These are phyloP conservation scores for Metschnikowia vanudenii DNA, from an alignment of 805 yeast genomes.

Conservation along the genomic window DNA sequence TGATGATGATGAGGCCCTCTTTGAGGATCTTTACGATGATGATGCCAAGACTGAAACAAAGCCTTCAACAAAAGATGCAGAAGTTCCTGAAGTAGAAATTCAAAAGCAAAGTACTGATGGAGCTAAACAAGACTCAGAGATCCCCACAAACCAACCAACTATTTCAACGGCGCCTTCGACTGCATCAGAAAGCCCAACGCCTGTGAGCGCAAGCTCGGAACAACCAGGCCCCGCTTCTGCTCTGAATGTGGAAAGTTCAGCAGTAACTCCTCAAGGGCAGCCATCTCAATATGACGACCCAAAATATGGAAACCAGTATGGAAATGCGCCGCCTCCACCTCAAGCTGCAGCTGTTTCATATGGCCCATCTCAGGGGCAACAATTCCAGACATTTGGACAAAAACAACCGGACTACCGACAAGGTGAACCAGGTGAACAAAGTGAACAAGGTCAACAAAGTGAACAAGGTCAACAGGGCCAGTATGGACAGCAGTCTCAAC, in stretches of 20 bases:
- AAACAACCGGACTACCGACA: slow-evolving; percentile 1
- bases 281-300: background rate
- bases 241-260: background rate
- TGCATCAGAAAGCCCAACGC: background rate
- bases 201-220: background rate
- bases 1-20: slow-evolving; percentile 92
- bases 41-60: slow-evolving; percentile 16
- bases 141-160: background rate
- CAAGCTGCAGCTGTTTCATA: background rate
- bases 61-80: slow-evolving; percentile 11
- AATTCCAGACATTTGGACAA: slow-evolving; percentile 4
- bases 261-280: background rate
- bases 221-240: background rate
- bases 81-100: background rate
- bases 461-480: slow-evolving; percentile 2
- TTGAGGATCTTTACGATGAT: slow-evolving; percentile 78
- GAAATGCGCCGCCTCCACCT: background rate
- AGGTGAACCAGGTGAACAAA: background rate
- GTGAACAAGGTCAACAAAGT: slow-evolving; percentile 4
- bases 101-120: background rate
- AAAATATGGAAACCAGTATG: slow-evolving; percentile 8
- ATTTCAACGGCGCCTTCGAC: background rate
- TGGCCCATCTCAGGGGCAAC: slow-evolving; percentile 1
- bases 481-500: slow-evolving; percentile 3
- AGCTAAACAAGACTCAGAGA: background rate